phyloP scores from a whole-genome alignment of 352 stramenopile species.

The Pythium aphanidermatum region DNA sequence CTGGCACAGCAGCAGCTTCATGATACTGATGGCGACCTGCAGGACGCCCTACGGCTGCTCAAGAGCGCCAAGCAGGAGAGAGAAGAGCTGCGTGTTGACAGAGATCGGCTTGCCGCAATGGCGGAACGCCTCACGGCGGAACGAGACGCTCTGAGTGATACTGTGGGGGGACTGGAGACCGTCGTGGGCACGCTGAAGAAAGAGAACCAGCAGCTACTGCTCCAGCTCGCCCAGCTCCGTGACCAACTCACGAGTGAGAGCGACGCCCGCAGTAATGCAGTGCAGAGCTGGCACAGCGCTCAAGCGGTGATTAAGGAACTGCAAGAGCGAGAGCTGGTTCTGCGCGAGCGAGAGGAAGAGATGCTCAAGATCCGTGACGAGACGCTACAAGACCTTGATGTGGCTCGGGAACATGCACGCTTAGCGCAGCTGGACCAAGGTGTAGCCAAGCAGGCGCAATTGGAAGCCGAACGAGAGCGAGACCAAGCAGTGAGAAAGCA shows the following conservation, averaged over 20 bases:
- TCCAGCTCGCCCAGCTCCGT: slow-evolving; percentile 24
- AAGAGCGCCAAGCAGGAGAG: slow-evolving; percentile 37
- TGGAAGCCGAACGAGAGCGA: slow-evolving; percentile 33
- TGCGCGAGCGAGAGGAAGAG: slow-evolving; percentile 43
- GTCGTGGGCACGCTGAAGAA: slow-evolving; percentile 4
- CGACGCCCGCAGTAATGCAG: slow-evolving; percentile 32
- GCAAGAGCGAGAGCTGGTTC: slow-evolving; percentile 32
- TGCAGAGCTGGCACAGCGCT: slow-evolving; percentile 41
- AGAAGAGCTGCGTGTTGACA: slow-evolving; percentile 44
- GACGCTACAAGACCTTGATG: slow-evolving; percentile 37
- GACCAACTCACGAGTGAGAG: slow-evolving; percentile 27
- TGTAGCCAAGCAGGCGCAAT: slow-evolving; percentile 37
- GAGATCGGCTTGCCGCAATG: slow-evolving; percentile 30
- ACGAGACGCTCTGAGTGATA: slow-evolving; percentile 8
- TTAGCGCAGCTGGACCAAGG: slow-evolving; percentile 49
- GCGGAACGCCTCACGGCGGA: slow-evolving; percentile 14
- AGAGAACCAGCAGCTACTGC: slow-evolving; percentile 23
- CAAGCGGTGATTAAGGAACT: slow-evolving; percentile 35
- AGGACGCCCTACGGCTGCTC: slow-evolving; percentile 25
- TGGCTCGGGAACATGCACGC: slow-evolving; percentile 27
- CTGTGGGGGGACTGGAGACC: slow-evolving; percentile 14
- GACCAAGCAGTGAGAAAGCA: slow-evolving; percentile 29
- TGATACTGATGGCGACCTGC: slow-evolving; percentile 29
- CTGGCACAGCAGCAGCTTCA: slow-evolving; percentile 29
- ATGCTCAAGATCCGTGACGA: slow-evolving; percentile 39